phyloP scores from a whole-genome alignment of 139 green algal genomes.

The Coelastrella sp. region DNA sequence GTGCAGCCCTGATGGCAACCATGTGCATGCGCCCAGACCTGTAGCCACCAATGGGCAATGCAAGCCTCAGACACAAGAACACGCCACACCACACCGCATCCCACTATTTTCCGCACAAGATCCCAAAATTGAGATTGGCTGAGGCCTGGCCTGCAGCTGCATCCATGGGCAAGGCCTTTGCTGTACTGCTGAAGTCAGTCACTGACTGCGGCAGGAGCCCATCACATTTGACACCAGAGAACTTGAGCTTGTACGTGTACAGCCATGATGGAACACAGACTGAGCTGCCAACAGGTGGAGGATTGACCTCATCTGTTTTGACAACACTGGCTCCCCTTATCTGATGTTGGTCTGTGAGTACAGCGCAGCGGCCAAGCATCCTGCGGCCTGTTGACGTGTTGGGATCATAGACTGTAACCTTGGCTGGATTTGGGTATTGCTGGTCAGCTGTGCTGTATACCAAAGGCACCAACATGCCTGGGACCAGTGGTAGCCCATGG shows the following conservation, averaged over 20 bases:
- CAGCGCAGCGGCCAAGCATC: neutral
- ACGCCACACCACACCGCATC: no score
- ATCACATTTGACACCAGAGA: neutral
- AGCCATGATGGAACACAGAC: slow-evolving; percentile 20
- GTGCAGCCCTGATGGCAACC: no score
- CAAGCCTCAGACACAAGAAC: no score
- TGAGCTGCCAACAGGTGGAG: neutral
- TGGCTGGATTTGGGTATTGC: neutral
- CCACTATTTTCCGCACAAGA: no score
- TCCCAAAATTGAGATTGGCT: no score
- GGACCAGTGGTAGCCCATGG: neutral
- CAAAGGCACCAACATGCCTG: neutral
- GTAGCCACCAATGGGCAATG: no score
- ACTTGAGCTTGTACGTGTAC: neutral
- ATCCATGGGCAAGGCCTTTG: neutral
- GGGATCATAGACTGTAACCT: neutral
- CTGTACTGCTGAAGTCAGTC: neutral
- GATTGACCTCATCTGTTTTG: neutral
- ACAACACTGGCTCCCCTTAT: neutral
- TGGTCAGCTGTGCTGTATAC: neutral
- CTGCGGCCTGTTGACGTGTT: neutral
- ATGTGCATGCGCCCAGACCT: no score
- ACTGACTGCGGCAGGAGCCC: no score
- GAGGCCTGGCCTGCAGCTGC: neutral
- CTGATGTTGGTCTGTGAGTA: neutral